A percentile compares a stretch with the other conserved stretches of the same genome.
phyloP scores from a whole-genome alignment of 148 eudicot genomes.

The Camellia sinensis region DNA sequence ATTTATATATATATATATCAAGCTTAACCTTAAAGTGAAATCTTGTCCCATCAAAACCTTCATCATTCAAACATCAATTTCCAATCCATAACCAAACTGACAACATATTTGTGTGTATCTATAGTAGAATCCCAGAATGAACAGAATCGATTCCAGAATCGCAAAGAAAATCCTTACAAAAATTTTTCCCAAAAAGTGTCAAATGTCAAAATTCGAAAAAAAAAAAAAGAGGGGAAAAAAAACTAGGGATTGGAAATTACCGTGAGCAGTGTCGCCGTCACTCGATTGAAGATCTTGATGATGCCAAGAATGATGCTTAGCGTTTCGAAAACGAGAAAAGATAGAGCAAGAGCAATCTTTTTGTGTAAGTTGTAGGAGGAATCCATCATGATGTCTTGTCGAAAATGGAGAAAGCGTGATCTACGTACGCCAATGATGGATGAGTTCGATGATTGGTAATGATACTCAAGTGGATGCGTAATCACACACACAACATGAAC shows the following conservation, averaged over 20 bases:
- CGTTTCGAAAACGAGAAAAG: conserved; percentile 80
- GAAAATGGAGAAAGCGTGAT: conserved; percentile 87
- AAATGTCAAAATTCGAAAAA: neutral
- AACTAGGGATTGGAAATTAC: conserved; percentile 24
- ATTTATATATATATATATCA: no score
- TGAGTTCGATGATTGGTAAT: no score
- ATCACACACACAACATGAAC: no score
- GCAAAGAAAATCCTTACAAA: conserved; percentile 77
- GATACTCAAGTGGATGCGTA: no score
- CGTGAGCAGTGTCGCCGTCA: conserved; percentile 88
- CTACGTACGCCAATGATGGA: conserved; percentile 82
- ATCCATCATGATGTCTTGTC: conserved; percentile 91
- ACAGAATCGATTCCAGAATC: conserved; percentile 71
- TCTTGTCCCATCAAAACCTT: no score
- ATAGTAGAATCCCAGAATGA: conserved; percentile 91
- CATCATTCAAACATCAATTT: no score
- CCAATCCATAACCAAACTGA: no score
- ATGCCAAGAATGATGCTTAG: conserved; percentile 62
- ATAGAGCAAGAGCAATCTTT: conserved; percentile 84
- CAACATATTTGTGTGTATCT: neutral
- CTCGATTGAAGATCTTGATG: conserved; percentile 60
- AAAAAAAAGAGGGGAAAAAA: neutral
- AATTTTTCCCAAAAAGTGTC: neutral
- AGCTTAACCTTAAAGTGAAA: no score
- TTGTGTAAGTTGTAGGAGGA: conserved; percentile 57